These are phyloP conservation scores for Striga hermonthica DNA, from an alignment of 305 asterid genomes.

Conservation along the genomic window DNA sequence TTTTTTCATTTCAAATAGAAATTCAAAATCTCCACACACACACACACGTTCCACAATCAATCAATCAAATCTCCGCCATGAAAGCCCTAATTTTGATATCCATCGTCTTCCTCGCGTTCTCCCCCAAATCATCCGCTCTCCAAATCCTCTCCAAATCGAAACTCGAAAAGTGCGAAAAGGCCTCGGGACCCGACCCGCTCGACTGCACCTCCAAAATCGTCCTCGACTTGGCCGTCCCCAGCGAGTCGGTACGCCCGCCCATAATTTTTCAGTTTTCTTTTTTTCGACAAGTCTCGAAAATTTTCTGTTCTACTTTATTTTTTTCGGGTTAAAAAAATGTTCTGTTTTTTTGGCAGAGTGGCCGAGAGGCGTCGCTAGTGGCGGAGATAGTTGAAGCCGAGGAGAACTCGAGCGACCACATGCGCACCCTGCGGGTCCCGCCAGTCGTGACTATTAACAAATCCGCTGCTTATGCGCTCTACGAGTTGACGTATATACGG, in stretches of 20 bases:
- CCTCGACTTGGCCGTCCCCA: constrained; percentile 77
- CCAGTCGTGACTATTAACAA: constrained; percentile 79
- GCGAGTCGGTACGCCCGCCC: constrained; percentile 55
- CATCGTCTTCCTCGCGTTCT: constrained; percentile 30
- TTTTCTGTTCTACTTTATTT: too few relatives aligned
- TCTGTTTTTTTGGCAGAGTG: constrained; percentile 46
- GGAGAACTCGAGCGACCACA: constrained; percentile 67
- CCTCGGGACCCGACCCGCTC: constrained; percentile 48
- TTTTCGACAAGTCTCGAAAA: too few relatives aligned
- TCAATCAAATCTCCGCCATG: constrained; percentile 32
- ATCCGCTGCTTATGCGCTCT: constrained; percentile 81
- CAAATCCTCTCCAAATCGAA: constrained; percentile 81
- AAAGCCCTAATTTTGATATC: constrained; percentile 33
- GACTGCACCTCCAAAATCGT: constrained; percentile 75
- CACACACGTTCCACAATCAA: neutral
- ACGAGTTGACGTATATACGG: constrained; percentile 71
- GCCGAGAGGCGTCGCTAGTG: constrained; percentile 83
- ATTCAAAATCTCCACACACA: neutral
- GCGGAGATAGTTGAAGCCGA: constrained; percentile 95
- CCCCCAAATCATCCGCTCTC: constrained; percentile 28
- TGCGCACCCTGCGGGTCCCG: constrained; percentile 75
- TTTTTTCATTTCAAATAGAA: neutral
- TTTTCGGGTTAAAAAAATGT: too few relatives aligned
- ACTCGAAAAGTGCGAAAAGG: constrained; percentile 71
- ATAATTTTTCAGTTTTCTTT: neutral